Evolutionary conservation across 225 moss, liverwort and hornwort species (phyloP), one percentile per base, ranked within the genome.

Genomic region (Marchantia paleacea): DNA sequence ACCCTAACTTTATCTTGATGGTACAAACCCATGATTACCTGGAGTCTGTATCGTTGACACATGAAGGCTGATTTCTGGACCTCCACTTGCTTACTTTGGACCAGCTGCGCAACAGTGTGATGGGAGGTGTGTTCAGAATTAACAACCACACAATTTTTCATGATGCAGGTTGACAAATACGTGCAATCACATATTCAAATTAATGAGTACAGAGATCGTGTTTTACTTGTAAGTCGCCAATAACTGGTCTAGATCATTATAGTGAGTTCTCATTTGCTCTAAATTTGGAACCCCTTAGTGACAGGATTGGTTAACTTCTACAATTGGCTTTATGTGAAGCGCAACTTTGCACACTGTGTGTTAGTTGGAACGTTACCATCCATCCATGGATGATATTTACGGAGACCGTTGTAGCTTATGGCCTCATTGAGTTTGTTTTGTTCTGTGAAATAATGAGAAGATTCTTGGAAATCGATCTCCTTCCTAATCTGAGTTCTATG

Each of bases 131-230:
- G 14, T 70, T 31, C 28, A 48, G 7, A 7, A 7, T 19, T 5
- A 39, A 48, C 71, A 48, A 50, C 13, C 49, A 3, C 1, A 47
- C 1, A 8, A 28, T 12, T 15, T 60, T 39, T 26, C 50, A 14
- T 78, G 49, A 72, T 92, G 86, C 97, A 99, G 97, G 82, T 90
- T 69, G 99, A 92, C 85, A 95, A 94, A 65, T 99, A 91, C 79
- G 94, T 99, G 29, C 99, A 99, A 78, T 92, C 95, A 62, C 99
- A 99, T 39, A 92, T 99, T 81, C 99, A 99, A 88, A 92, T 99
- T 78, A 99, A 99, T 68, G 99, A 95, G 78, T 95, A 92, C 79
- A 94, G 99, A 70, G 95, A 99, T 84, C 88, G 90, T 62, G 84
- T 92, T 25, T 55, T 99, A 52, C 86, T 99, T 78, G 97, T 99